Conservation (phyloP, 2,329 filamentous ascomycete genomes). For the Helminthosporium solani region DNA sequence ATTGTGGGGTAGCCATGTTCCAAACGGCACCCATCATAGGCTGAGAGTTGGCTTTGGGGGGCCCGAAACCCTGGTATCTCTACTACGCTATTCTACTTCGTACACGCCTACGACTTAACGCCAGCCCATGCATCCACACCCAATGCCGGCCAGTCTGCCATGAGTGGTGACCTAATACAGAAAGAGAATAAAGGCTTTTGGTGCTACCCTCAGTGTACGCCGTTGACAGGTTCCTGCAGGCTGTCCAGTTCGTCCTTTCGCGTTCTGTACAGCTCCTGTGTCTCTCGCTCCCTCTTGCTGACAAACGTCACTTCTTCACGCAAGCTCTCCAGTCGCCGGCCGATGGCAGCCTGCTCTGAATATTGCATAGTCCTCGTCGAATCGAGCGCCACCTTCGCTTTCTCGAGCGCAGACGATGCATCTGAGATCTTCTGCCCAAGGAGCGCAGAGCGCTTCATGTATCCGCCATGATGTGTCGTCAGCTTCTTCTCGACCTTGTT, state of each 20-base stretch:
- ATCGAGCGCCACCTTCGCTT: slow-evolving; percentile 69
- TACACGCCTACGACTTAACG: neutral
- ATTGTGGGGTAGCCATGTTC: neutral
- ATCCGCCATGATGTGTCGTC: slow-evolving; percentile 81
- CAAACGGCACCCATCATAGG: neutral
- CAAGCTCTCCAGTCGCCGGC: slow-evolving; percentile 69
- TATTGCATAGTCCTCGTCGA: slow-evolving; percentile 74
- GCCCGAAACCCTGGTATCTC: neutral
- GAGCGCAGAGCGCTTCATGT: slow-evolving; percentile 80
- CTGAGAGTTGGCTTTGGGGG: neutral
- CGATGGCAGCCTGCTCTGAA: slow-evolving; percentile 75
- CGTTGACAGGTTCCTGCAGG: slow-evolving; percentile 48
- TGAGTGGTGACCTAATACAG: neutral
- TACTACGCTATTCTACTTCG: neutral
- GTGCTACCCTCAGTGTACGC: slow-evolving; percentile 29
- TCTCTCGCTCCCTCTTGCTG: slow-evolving; percentile 79
- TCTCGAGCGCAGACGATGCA: slow-evolving; percentile 71
- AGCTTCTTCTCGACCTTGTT: slow-evolving; percentile 94
- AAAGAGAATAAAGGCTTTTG: neutral
- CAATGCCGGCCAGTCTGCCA: neutral
- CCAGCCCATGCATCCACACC: neutral
- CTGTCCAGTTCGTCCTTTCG: slow-evolving; percentile 75
- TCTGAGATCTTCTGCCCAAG: slow-evolving; percentile 77
- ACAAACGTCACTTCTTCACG: slow-evolving; percentile 83
- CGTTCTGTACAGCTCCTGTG: slow-evolving; percentile 79